Evolutionary conservation across 2,329 filamentous ascomycete species (phyloP).

Genomic region (Colletotrichum plurivorum): DNA sequence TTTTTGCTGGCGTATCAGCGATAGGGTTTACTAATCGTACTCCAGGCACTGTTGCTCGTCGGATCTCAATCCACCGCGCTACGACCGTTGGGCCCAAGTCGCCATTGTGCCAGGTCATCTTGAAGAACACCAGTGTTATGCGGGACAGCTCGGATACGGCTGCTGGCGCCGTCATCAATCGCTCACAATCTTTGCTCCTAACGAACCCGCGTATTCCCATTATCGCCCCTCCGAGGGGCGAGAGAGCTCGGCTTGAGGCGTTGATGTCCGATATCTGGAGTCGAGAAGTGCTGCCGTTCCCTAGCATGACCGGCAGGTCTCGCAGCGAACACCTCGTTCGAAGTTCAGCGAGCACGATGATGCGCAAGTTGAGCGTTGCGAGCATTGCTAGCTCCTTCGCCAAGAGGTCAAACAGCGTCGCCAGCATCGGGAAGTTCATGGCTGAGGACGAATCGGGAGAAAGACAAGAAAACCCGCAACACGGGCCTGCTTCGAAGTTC

Average conservation of each 20-base stretch:
- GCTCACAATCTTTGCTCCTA: slow-evolving; percentile 86
- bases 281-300: slow-evolving; percentile 83
- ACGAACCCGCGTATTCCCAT: slow-evolving; percentile 75
- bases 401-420: slow-evolving; percentile 75
- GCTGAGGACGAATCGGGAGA: slow-evolving; percentile 47
- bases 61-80: slow-evolving; percentile 84
- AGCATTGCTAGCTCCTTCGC: slow-evolving; percentile 84
- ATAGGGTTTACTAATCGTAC: not conserved
- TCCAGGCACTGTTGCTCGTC: slow-evolving; percentile 73
- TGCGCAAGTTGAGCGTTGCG: slow-evolving; percentile 88
- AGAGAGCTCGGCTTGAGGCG: slow-evolving; percentile 83
- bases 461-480: slow-evolving; percentile 14
- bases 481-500: slow-evolving; percentile 22
- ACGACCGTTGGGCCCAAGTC: slow-evolving; percentile 80
- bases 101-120: slow-evolving; percentile 81
- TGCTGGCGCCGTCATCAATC: slow-evolving; percentile 71
- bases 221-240: slow-evolving; percentile 80
- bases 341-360: slow-evolving; percentile 86
- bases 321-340: slow-evolving; percentile 80
- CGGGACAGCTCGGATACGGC: slow-evolving; percentile 65
- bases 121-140: slow-evolving; percentile 85
- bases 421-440: slow-evolving; percentile 50
- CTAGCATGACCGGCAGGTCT: slow-evolving; percentile 79
- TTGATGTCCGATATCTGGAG: slow-evolving; percentile 87
- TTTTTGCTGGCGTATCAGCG: not conserved